Evolutionary conservation across 768 basidiomycete genomes (phyloP), one percentile per base, ranked within the genome.

Genomic region (Trametes gibbosa): DNA sequence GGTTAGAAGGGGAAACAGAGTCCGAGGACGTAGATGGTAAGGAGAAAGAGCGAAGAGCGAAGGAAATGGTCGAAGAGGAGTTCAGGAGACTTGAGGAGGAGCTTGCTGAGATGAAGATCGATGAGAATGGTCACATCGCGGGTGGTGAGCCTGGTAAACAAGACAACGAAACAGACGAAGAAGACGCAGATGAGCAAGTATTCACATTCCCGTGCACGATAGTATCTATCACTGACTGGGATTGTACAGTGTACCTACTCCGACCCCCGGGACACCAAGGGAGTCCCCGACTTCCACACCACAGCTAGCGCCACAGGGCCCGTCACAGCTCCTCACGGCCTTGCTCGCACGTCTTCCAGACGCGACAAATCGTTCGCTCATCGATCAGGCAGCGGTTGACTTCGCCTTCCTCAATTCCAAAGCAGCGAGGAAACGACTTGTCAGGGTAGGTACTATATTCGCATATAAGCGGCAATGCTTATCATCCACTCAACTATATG

Each of bases 391-490:
- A 27, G 95, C 95, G 0, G 84, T 98, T 39, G 96, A 99, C 62
- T 99, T 99, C 71, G 92, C 94, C 0, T 93, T 95, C 68, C 77
- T 99, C 57, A 99, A 98, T 69, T 95, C 94, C 42, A 98, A 98
- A 71, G 94, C 96, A 21, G 92, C 95, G 13, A 79, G 97, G 66
- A 98, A 96, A 71, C 77, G 97, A 56, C 80, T 98, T 40, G 79
- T 92, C 64, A 95, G 87, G 82, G 95, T 95, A 62, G 40, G 67
- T 58, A 40, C 21, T 12, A 25, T 7, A 27, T 4, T 9, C 6
- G 45, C 1, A 23, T 46, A 23, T 16, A 24, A 46, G 45, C 24
- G 5, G 29, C 34, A 19, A 9, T 21, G 48, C 7, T 13, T 13
- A 21, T 19, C 17, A 19, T 35, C 5, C n/a, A 1, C 25, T 10